Evolutionary conservation across 2,329 filamentous ascomycete genomes (phyloP).

Genomic region (Colletotrichum filicis): DNA sequence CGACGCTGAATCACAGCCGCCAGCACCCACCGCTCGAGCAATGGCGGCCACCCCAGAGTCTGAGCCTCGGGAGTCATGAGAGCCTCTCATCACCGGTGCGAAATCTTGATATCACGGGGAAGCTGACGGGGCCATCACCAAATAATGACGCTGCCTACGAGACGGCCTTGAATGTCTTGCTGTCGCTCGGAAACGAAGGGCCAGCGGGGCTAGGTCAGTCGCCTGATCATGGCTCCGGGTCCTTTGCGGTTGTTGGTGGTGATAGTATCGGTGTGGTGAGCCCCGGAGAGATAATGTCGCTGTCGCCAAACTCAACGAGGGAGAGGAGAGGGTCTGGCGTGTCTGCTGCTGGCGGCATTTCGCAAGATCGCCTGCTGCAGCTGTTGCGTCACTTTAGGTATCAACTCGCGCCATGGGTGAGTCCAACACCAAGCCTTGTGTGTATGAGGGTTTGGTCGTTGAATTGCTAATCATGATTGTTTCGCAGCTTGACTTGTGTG

Average conservation of each 20-base stretch:
- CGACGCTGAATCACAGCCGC: neutral
- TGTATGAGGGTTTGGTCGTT: too few relatives aligned
- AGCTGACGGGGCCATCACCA: neutral
- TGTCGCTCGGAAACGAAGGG: constrained; percentile 45
- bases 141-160: constrained; percentile 40
- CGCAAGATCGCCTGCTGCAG: constrained; percentile 38
- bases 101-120: neutral
- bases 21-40: neutral
- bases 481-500: constrained; percentile 54
- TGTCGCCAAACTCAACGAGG: constrained; percentile 1
- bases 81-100: constrained; percentile 8
- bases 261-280: constrained; percentile 5
- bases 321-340: neutral
- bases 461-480: neutral
- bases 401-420: constrained; percentile 56
- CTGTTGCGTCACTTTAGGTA: constrained; percentile 57
- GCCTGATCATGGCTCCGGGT: neutral
- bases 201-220: neutral
- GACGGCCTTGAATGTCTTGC: constrained; percentile 46
- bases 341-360: neutral
- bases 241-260: neutral
- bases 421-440: constrained; percentile 16
- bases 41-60: constrained; percentile 15
- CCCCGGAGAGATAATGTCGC: constrained; percentile 15
- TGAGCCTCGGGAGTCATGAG: constrained; percentile 8